A percentile compares a stretch with the other conserved stretches of the same genome.
These are phyloP conservation scores for Lepiota venenata DNA, from an alignment of 768 basidiomycete genomes.

Conservation along the genomic window DNA sequence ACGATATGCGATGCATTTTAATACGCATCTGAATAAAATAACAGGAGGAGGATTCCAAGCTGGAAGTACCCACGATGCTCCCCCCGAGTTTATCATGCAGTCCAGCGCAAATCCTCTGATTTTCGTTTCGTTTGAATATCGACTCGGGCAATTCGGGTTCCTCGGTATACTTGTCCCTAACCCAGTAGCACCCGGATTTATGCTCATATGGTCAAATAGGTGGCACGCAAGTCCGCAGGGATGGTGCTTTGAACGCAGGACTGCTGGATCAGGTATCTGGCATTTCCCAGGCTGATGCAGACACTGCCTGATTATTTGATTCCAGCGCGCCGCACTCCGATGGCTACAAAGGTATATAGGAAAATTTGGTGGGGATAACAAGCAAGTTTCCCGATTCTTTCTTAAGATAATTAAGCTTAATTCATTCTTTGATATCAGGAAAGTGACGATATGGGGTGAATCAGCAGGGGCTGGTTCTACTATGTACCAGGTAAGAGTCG, in stretches of 20 bases:
- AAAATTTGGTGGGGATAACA: constrained; percentile 34
- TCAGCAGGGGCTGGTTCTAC: constrained; percentile 40
- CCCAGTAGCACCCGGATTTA: not conserved
- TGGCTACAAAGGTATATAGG: constrained; percentile 36
- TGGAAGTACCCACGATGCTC: constrained; percentile 29
- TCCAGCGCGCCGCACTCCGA: constrained; percentile 30
- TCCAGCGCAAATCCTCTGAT: constrained; percentile 30
- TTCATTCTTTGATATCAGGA: constrained; percentile 17
- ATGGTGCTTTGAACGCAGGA: constrained; percentile 34
- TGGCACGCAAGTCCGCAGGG: constrained; percentile 27
- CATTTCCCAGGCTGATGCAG: not conserved
- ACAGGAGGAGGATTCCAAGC: constrained; percentile 39
- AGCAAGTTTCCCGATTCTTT: constrained; percentile 16
- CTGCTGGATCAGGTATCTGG: constrained; percentile 34
- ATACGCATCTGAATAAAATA: not conserved
- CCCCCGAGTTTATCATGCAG: constrained; percentile 28
- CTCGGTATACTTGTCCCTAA: constrained; percentile 23
- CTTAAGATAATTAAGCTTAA: not conserved
- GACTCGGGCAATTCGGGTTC: constrained; percentile 39
- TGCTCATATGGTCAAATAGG: constrained; percentile 17
- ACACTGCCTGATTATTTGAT: not conserved
- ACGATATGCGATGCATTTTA: not conserved
- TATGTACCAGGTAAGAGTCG: constrained; percentile 32
- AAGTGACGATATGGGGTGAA: constrained; percentile 40
- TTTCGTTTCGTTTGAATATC: constrained; percentile 40